Base-by-base conservation (phyloP, 23 red algal genomes). In the Gracilaria gracilis region DNA sequence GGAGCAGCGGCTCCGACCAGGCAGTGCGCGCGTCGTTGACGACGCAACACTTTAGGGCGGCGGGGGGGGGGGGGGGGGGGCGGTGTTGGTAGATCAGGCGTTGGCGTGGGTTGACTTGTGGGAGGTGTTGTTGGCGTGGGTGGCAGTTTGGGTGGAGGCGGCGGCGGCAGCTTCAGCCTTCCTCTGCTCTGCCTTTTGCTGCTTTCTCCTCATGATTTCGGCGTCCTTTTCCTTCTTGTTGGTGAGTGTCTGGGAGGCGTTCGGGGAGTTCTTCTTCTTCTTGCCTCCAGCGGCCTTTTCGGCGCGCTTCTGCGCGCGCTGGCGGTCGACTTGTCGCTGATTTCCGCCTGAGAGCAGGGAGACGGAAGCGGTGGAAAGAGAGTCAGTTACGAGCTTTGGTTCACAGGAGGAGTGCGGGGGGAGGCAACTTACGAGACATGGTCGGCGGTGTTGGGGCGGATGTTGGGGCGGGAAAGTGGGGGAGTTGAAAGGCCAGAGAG, bases 171-270 rank as follows among this genome's bases (percentile, higher is more conserved):
- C 69, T 2, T 40, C 69, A 66, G 86, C 75, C 73, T 90, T 90
- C 57, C 59, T 80, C 53, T 90, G 29, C 64, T 64, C 73, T 6
- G 86, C 86, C 32, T 61, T 67, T 28, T 80, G 57, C 40, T 90
- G 86, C 62, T 90, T 90, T 54, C 72, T 25, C 11, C 86, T 39
- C 86, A 90, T 90, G 37, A 90, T 90, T 42, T 90, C 86, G 17
- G 86, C 86, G 72, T 90, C 86, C 70, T 80, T 46, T 66, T 90
- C 86, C 70, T 90, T 90, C 48, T 90, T 90, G 39, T 90, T 90
- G 59, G 16, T 90, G 34, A 90, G 62, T 0, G 86, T 71, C 53
- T 90, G 86, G 17, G 86, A 5, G 2, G 44, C 72, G 42, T 90
- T 80, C 13, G 64, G 35, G 3, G 47, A 21, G 44, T n/a, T 53